A percentile compares a stretch with the other conserved stretches of the same genome.
These are phyloP conservation scores for Eremochloa ophiuroides DNA, from an alignment of 176 grass and related monocot species.

Conservation along the genomic window DNA sequence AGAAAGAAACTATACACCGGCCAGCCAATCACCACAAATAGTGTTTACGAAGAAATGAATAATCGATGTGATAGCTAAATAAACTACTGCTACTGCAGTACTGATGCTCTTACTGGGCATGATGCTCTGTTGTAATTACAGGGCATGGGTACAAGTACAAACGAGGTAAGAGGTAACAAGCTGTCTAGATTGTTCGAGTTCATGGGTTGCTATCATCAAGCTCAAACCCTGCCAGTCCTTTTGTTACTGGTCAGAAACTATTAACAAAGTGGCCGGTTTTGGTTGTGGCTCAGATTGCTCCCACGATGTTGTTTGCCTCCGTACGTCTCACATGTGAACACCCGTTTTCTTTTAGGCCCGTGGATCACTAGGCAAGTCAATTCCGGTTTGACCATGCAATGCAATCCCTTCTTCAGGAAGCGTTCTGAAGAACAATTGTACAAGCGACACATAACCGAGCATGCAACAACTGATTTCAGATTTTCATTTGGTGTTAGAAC, in stretches of 20 bases:
- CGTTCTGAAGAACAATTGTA: not conserved
- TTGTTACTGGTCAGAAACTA: conserved; percentile 2
- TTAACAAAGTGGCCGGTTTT: not conserved
- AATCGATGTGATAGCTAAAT: not conserved
- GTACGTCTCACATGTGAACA: not conserved
- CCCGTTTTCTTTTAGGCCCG: not conserved
- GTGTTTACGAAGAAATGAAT: not conserved
- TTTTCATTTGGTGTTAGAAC: not conserved
- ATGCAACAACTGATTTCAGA: not conserved
- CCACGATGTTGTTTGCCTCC: not conserved
- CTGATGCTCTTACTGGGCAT: too few relatives aligned
- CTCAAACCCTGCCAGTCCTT: not conserved
- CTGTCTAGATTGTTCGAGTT: not conserved
- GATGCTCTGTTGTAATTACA: too few relatives aligned
- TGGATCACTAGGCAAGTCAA: not conserved
- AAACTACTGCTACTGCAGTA: too few relatives aligned
- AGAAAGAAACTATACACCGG: not conserved
- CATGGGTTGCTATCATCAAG: not conserved
- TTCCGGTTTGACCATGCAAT: conserved; percentile 25
- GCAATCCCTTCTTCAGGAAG: not conserved
- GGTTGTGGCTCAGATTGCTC: not conserved
- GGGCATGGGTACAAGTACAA: too few relatives aligned
- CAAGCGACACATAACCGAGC: not conserved
- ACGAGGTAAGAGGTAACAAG: not conserved
- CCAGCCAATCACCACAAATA: not conserved